These are phyloP conservation scores for Hymenoscyphus fraxineus DNA, from an alignment of 2,329 filamentous ascomycete genomes.

Conservation along the genomic window DNA sequence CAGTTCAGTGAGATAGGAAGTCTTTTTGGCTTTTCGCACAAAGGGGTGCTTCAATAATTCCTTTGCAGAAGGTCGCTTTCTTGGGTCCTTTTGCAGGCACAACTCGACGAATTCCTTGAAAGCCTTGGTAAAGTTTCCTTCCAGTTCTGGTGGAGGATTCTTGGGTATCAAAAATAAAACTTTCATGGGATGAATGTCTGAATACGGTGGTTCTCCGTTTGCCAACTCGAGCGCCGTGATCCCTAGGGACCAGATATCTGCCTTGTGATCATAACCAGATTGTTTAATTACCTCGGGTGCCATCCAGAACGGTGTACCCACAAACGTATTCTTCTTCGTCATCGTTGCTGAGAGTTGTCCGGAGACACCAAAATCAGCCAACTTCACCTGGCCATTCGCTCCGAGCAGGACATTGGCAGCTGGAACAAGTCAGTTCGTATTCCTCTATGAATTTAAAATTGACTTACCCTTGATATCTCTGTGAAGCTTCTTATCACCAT, in stretches of 20 bases:
- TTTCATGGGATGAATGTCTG: slow-evolving; percentile 98
- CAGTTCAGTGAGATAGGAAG: slow-evolving; percentile 91
- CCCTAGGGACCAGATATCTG: slow-evolving; percentile 94
- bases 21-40: slow-evolving; percentile 87
- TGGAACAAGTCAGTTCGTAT: slow-evolving; percentile 36
- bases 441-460: slow-evolving; percentile 10
- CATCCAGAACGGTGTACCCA: slow-evolving; percentile 99
- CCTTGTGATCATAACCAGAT: slow-evolving; percentile 95
- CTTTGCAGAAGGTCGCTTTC: slow-evolving; percentile 79
- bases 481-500: slow-evolving; percentile 93
- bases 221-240: slow-evolving; percentile 92
- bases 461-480: slow-evolving; percentile 84
- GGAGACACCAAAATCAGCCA: slow-evolving; percentile 95
- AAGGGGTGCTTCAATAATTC: slow-evolving; percentile 89
- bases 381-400: slow-evolving; percentile 89
- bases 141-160: slow-evolving; percentile 78
- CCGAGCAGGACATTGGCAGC: slow-evolving; percentile 90
- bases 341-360: slow-evolving; percentile 95
- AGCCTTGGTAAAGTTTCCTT: slow-evolving; percentile 74
- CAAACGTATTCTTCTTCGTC: slow-evolving; percentile 99
- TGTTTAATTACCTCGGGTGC: slow-evolving; percentile 98
- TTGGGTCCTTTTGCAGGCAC: slow-evolving; percentile 84
- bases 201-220: slow-evolving; percentile 88
- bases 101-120: slow-evolving; percentile 83
- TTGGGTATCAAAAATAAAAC: slow-evolving; percentile 95